These are phyloP conservation scores for Calophaca sinica DNA, from an alignment of 306 rosid species.

Conservation along the genomic window DNA sequence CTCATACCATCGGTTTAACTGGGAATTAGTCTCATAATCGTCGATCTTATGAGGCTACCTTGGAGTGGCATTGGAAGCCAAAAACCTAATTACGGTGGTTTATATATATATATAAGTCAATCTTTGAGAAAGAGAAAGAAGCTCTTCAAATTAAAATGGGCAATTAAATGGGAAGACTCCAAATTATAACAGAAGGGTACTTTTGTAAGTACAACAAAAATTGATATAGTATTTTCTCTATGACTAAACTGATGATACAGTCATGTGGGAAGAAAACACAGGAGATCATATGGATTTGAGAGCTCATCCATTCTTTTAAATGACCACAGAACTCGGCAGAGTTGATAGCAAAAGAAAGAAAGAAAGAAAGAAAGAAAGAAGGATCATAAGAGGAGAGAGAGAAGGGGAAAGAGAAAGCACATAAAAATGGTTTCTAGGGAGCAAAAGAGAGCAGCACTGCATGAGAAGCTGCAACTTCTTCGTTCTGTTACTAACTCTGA, in stretches of 20 bases:
- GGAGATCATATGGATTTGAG: slow-evolving; percentile 77
- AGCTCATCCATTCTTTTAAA: slow-evolving; percentile 69
- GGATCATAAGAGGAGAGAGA: slow-evolving; percentile 21
- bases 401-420: slow-evolving; percentile 14
- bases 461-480: slow-evolving; percentile 96
- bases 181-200: slow-evolving; percentile 55
- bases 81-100: no score
- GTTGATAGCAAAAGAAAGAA: slow-evolving; percentile 39
- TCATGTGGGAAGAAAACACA: slow-evolving; percentile 74
- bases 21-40: no score
- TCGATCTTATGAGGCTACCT: no score
- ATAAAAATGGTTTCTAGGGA: slow-evolving; percentile 83
- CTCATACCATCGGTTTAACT: no score
- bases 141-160: not conserved
- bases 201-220: slow-evolving; percentile 50
- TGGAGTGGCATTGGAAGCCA: no score
- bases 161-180: not conserved
- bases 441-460: slow-evolving; percentile 84
- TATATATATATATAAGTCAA: no score
- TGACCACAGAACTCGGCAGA: slow-evolving; percentile 53
- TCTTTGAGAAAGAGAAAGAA: not conserved
- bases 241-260: slow-evolving; percentile 55
- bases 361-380: slow-evolving; percentile 26
- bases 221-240: slow-evolving; percentile 43
- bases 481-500: slow-evolving; percentile 95